Conservation (phyloP, 2,329 filamentous ascomycete species). For the Curvularia lunata region DNA sequence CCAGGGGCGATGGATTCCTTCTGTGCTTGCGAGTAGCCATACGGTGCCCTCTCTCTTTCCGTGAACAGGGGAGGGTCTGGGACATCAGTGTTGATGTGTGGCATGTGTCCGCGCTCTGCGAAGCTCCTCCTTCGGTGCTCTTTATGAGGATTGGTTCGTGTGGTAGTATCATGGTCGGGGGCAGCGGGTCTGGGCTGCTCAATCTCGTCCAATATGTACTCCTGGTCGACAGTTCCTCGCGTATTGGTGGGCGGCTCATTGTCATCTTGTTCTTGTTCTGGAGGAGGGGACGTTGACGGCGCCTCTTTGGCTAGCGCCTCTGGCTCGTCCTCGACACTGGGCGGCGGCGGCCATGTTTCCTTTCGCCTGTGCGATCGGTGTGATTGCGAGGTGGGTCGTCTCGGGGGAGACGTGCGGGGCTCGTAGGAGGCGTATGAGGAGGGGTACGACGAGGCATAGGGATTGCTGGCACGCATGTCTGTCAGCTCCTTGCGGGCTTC, state of each 20-base stretch:
- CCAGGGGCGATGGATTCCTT: slow-evolving; percentile 42
- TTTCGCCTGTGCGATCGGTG: slow-evolving; percentile 28
- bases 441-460: slow-evolving; percentile 35
- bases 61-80: slow-evolving; percentile 50
- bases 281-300: slow-evolving; percentile 43
- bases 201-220: slow-evolving; percentile 70
- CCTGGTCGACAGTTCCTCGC: slow-evolving; percentile 71
- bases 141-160: slow-evolving; percentile 7
- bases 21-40: slow-evolving; percentile 52
- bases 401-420: slow-evolving; percentile 37
- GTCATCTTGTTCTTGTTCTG: slow-evolving; percentile 42
- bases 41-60: slow-evolving; percentile 54
- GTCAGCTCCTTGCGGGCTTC: slow-evolving; percentile 25
- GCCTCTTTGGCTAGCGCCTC: slow-evolving; percentile 68
- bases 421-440: slow-evolving; percentile 34
- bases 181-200: slow-evolving; percentile 58
- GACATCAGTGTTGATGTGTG: slow-evolving; percentile 45
- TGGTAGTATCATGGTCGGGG: slow-evolving; percentile 13
- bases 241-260: slow-evolving; percentile 65
- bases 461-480: slow-evolving; percentile 34
- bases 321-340: slow-evolving; percentile 73
- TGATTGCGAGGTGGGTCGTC: slow-evolving; percentile 24
- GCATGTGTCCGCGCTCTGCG: slow-evolving; percentile 44
- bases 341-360: slow-evolving; percentile 62
- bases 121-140: slow-evolving; percentile 40